A percentile compares a stretch with the other conserved stretches of the same genome.
These are phyloP conservation scores for Monosporozyma solicola DNA, from an alignment of 805 yeast species.

Conservation along the genomic window DNA sequence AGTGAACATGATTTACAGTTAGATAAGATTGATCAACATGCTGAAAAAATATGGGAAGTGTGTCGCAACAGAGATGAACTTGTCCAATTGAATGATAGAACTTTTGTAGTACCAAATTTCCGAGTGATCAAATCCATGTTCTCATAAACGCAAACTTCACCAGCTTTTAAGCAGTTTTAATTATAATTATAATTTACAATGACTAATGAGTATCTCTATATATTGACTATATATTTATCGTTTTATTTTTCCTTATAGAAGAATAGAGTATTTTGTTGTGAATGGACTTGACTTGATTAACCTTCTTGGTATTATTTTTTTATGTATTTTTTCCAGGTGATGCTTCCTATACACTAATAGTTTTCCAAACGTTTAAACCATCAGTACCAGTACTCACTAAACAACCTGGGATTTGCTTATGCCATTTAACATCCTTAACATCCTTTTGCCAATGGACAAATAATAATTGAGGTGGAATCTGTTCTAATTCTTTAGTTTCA, in stretches of 20 bases:
- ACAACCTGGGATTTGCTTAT: slow-evolving; percentile 91
- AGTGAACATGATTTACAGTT: slow-evolving; percentile 16
- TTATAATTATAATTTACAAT: not conserved
- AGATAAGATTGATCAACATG: slow-evolving; percentile 23
- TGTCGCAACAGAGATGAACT: slow-evolving; percentile 13
- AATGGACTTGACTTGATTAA: not conserved
- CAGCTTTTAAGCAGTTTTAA: not conserved
- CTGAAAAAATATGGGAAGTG: slow-evolving; percentile 12
- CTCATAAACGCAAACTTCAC: not conserved
- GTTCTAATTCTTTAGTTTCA: slow-evolving; percentile 70
- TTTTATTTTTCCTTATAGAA: not conserved
- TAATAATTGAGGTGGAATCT: slow-evolving; percentile 89
- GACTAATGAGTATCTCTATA: slow-evolving; percentile 1
- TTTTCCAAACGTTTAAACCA: slow-evolving; percentile 92
- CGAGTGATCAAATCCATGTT: slow-evolving; percentile 9
- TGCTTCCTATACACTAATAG: slow-evolving; percentile 65
- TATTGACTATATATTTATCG: not conserved
- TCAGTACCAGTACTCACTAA: slow-evolving; percentile 92
- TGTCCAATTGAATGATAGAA: slow-evolving; percentile 13
- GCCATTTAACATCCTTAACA: slow-evolving; percentile 98
- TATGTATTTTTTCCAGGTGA: not conserved
- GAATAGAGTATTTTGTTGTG: not conserved
- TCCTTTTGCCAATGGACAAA: slow-evolving; percentile 98
- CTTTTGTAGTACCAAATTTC: slow-evolving; percentile 21
- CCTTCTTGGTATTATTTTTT: not conserved